phyloP scores from a whole-genome alignment of 2,329 filamentous ascomycete genomes.

The Coniosporium tulheliwenetii region DNA sequence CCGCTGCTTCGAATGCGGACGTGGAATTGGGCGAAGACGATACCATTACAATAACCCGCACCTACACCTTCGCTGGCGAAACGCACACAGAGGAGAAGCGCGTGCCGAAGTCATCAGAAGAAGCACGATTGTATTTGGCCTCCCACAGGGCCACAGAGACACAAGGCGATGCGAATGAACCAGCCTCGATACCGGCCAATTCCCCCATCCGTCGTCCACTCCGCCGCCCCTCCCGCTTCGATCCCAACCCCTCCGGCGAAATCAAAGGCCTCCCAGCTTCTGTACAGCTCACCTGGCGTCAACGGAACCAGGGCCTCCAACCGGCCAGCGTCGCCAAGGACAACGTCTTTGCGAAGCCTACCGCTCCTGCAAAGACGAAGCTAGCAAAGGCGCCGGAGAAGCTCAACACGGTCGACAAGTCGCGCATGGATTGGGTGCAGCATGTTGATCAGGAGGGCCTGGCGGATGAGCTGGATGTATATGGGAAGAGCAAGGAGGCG shows the following conservation, averaged over 20 bases:
- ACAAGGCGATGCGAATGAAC: constrained; percentile 9
- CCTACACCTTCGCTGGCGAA: constrained; percentile 42
- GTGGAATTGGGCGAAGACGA: constrained; percentile 17
- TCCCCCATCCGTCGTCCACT: constrained; percentile 21
- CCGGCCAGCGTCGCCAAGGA: constrained; percentile 3
- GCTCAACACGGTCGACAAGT: constrained; percentile 52
- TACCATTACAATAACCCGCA: constrained; percentile 38
- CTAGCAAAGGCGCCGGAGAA: constrained; percentile 33
- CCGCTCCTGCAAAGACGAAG: constrained; percentile 13
- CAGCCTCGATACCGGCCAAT: constrained; percentile 6
- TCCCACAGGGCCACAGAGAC: constrained; percentile 20
- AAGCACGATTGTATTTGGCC: constrained; percentile 36
- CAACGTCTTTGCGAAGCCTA: neutral
- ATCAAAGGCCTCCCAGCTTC: constrained; percentile 29
- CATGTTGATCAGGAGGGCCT: constrained; percentile 47
- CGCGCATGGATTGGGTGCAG: constrained; percentile 47
- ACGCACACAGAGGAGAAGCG: constrained; percentile 36
- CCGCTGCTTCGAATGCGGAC: constrained; percentile 1
- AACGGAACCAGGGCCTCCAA: constrained; percentile 2
- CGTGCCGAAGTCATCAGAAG: constrained; percentile 36
- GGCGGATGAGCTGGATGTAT: constrained; percentile 43
- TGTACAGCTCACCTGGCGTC: constrained; percentile 24
- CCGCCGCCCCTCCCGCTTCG: constrained; percentile 32
- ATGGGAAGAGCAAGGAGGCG: constrained; percentile 45
- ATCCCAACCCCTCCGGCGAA: constrained; percentile 31